A percentile compares a stretch with the other conserved stretches of the same genome.
Conservation (phyloP, 371 early-diverging fungal genomes). For the Chytridium lagenaria region DNA sequence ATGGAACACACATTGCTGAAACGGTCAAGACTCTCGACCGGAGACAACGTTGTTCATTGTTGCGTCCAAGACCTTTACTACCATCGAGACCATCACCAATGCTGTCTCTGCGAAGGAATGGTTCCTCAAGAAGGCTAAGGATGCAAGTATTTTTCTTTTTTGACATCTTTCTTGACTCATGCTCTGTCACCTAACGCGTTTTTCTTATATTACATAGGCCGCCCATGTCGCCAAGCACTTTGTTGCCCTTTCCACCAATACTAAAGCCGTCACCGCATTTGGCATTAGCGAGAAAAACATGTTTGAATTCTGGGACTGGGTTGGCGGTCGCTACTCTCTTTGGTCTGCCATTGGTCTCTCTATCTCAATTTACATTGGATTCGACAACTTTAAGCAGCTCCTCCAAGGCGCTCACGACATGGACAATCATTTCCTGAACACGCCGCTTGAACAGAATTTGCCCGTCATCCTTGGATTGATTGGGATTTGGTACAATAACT, state of each 20-base stretch:
- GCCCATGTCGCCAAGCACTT: conserved; percentile 97
- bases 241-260: conserved; percentile 98
- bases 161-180: background rate
- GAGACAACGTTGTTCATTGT: conserved; percentile 97
- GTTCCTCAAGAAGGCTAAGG: conserved; percentile 86
- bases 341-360: conserved; percentile 99
- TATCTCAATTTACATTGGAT: conserved; percentile 95
- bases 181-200: background rate
- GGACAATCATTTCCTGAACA: conserved; percentile 93
- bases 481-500: conserved; percentile 99
- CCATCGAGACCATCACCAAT: conserved; percentile 98
- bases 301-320: conserved; percentile 99
- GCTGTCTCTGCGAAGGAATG: conserved; percentile 92
- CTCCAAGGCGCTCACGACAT: conserved; percentile 94
- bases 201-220: background rate
- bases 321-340: conserved; percentile 99
- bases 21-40: conserved; percentile 84
- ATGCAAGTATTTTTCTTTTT: conserved; percentile 63
- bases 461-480: conserved; percentile 91
- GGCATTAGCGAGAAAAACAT: conserved; percentile 94
- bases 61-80: conserved; percentile 99
- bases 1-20: conserved; percentile 96
- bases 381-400: conserved; percentile 92
- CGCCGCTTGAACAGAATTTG: conserved; percentile 88
- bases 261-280: conserved; percentile 85